Percentiles rank a stretch among this genome's conserved stretches.
phyloP scores from a whole-genome alignment of 805 yeast genomes.

The Lipomyces spencermartinsiae region DNA sequence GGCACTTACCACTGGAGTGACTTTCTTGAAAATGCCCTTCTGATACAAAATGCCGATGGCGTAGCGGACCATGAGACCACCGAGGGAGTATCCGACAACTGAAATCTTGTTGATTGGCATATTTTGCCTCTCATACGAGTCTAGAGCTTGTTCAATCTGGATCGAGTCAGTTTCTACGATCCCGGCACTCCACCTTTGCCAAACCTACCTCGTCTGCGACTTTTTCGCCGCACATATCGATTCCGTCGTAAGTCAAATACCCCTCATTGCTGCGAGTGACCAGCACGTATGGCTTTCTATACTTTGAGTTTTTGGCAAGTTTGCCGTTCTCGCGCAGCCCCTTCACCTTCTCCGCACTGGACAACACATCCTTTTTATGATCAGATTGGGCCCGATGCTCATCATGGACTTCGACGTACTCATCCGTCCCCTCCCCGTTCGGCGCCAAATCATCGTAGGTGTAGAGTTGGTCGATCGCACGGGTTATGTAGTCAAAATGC shows the following conservation, averaged over 20 bases:
- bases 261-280: slow-evolving; percentile 70
- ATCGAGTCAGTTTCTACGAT: slow-evolving; percentile 45
- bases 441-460: slow-evolving; percentile 41
- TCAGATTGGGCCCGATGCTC: slow-evolving; percentile 23
- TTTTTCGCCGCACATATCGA: slow-evolving; percentile 81
- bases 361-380: slow-evolving; percentile 34
- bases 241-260: slow-evolving; percentile 82
- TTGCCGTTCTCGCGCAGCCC: slow-evolving; percentile 40
- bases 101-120: slow-evolving; percentile 66
- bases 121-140: slow-evolving; percentile 39
- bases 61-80: slow-evolving; percentile 84
- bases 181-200: slow-evolving; percentile 31
- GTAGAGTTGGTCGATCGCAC: slow-evolving; percentile 34
- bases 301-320: slow-evolving; percentile 29
- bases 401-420: slow-evolving; percentile 48
- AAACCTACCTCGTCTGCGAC: slow-evolving; percentile 67
- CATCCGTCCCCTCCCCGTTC: slow-evolving; percentile 2
- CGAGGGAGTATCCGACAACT: slow-evolving; percentile 80
- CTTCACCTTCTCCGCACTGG: slow-evolving; percentile 39
- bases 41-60: slow-evolving; percentile 73
- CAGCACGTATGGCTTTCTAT: slow-evolving; percentile 42
- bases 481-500: slow-evolving; percentile 65
- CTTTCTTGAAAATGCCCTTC: slow-evolving; percentile 57
- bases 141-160: slow-evolving; percentile 36
- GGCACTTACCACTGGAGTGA: slow-evolving; percentile 56